Conservation (phyloP, 257 asterid species). For the Solanum clarkiae region DNA sequence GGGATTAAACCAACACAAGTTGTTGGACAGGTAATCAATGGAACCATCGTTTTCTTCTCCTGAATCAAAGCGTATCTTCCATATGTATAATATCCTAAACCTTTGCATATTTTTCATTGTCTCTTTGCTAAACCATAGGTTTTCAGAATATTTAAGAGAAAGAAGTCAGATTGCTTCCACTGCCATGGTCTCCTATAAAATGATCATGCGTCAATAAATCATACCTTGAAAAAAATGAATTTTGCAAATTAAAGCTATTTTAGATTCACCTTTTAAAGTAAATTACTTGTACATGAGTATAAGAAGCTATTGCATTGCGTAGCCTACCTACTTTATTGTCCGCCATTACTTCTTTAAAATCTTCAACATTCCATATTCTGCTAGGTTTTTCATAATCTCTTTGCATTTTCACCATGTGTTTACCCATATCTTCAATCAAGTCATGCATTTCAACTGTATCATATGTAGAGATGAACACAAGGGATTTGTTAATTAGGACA, state of each 20-base stretch:
- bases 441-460: no score
- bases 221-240: no score
- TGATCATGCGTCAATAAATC: background rate
- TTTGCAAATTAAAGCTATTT: no score
- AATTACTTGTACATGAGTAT: no score
- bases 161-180: background rate
- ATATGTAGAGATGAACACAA: no score
- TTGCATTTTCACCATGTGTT: no score
- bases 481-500: no score
- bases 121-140: background rate
- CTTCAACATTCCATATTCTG: background rate
- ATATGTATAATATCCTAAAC: background rate
- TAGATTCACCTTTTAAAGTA: no score
- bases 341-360: background rate
- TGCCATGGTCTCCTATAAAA: background rate
- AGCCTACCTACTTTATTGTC: background rate
- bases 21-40: background rate
- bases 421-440: no score
- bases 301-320: no score
- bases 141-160: background rate
- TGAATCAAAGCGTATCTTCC: no score
- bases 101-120: background rate
- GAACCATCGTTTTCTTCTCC: background rate
- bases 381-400: no score
- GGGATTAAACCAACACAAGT: background rate